phyloP scores from a whole-genome alignment of 2,329 filamentous ascomycete species.

The Fusarium mangiferae region DNA sequence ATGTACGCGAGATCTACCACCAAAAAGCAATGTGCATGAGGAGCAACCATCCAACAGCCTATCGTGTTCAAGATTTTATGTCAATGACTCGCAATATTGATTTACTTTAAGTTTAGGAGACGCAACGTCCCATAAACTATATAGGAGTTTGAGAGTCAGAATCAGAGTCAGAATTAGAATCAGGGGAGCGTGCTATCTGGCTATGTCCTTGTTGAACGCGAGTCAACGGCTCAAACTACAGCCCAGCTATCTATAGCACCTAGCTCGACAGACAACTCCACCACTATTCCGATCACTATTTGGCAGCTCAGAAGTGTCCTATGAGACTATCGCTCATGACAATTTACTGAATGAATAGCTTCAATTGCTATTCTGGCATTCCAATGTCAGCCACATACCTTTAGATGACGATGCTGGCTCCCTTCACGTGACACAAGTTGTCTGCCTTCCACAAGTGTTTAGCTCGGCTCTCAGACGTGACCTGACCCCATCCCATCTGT shows the following conservation, averaged over 20 bases:
- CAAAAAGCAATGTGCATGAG: constrained; percentile 27
- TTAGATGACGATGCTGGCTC: background rate
- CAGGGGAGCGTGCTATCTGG: constrained; percentile 2
- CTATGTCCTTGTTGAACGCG: constrained; percentile 1
- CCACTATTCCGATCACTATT: background rate
- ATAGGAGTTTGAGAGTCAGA: background rate
- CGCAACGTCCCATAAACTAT: background rate
- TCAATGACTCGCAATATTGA: constrained; percentile 14
- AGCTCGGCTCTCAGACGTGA: background rate
- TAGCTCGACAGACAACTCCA: constrained; percentile 16
- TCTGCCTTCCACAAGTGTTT: constrained; percentile 23
- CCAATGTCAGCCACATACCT: background rate
- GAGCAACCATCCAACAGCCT: background rate
- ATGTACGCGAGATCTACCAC: constrained; percentile 12
- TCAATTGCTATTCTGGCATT: background rate
- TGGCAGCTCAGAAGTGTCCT: background rate
- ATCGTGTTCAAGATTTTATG: background rate
- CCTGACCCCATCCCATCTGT: constrained; percentile 1
- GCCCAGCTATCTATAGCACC: constrained; percentile 8
- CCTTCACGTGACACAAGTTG: constrained; percentile 22
- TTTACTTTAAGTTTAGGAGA: constrained; percentile 1
- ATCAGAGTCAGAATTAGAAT: background rate
- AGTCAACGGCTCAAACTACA: constrained; percentile 33
- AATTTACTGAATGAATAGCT: background rate
- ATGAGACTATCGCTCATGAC: background rate